Percentiles rank a stretch among this genome's conserved stretches.
Conservation (phyloP, 2,329 filamentous ascomycete species). For the Aspergillus alliaceus region DNA sequence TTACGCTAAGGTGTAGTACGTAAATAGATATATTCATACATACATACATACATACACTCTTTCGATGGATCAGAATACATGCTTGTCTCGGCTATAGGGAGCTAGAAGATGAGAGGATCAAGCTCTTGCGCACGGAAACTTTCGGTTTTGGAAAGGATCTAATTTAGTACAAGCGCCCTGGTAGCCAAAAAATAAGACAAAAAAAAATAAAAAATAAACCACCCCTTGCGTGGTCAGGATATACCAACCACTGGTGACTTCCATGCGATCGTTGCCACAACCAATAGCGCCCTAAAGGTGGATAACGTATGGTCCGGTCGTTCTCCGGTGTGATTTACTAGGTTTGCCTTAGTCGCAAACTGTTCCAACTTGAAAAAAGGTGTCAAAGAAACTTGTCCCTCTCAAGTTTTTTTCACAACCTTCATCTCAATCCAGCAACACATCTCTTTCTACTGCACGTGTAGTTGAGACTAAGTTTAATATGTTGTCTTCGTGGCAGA, state of each 20-base stretch:
- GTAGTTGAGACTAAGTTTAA: background rate
- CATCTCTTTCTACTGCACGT: background rate
- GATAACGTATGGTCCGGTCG: conserved; percentile 3
- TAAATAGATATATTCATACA: too few species aligned
- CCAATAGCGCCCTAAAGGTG: background rate
- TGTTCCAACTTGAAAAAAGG: background rate
- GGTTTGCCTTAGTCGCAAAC: background rate
- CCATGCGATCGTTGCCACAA: background rate
- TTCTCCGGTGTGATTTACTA: background rate
- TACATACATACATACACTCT: too few species aligned
- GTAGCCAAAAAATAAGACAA: background rate
- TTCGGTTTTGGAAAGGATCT: background rate
- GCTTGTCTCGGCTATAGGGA: background rate
- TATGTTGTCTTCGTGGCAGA: conserved; percentile 1
- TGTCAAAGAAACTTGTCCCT: background rate
- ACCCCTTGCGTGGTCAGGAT: background rate
- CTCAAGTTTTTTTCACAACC: background rate
- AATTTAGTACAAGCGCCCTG: background rate
- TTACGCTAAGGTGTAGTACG: too few species aligned
- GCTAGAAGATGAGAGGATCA: background rate
- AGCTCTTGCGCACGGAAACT: background rate
- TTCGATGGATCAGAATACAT: too few species aligned
- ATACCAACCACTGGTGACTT: background rate
- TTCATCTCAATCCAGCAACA: background rate
- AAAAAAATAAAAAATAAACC: too few species aligned